phyloP scores from a whole-genome alignment of 1,284 basidiomycete species.

The Melampsora larici-populina region DNA sequence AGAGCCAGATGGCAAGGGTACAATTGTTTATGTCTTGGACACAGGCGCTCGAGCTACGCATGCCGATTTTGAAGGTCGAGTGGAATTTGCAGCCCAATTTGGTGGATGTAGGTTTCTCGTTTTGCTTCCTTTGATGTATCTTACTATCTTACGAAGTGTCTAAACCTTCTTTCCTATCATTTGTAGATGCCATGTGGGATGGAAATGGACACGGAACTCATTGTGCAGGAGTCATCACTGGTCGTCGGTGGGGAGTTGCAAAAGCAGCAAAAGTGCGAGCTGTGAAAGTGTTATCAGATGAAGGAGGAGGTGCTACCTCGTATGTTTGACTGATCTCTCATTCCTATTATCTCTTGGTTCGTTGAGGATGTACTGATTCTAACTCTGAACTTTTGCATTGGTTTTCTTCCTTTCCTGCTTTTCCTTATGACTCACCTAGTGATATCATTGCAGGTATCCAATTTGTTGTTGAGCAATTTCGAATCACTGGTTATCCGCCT shows the following conservation, averaged over 20 bases:
- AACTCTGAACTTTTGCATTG: neutral
- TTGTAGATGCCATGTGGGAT: constrained; percentile 38
- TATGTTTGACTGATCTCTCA: constrained; percentile 1
- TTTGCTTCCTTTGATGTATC: neutral
- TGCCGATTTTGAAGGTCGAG: constrained; percentile 28
- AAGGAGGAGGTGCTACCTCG: constrained; percentile 44
- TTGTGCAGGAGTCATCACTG: constrained; percentile 50
- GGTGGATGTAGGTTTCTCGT: constrained; percentile 32
- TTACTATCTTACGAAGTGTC: neutral
- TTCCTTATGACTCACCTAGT: neutral
- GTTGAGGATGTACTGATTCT: neutral
- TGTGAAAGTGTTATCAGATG: constrained; percentile 46
- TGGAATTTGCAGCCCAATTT: constrained; percentile 35
- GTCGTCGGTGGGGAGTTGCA: constrained; percentile 45
- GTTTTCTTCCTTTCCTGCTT: neutral
- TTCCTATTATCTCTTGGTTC: neutral
- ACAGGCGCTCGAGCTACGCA: constrained; percentile 32
- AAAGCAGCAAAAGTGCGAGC: constrained; percentile 44
- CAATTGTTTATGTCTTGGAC: constrained; percentile 31
- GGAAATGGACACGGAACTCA: constrained; percentile 56
- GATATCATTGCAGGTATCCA: constrained; percentile 44
- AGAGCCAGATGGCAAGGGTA: constrained; percentile 22
- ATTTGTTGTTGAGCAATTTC: constrained; percentile 39
- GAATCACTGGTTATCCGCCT: constrained; percentile 43
- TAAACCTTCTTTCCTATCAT: neutral